Evolutionary conservation across 2,329 filamentous ascomycete genomes (phyloP).

Genomic region (Verticillium nonalfalfae): DNA sequence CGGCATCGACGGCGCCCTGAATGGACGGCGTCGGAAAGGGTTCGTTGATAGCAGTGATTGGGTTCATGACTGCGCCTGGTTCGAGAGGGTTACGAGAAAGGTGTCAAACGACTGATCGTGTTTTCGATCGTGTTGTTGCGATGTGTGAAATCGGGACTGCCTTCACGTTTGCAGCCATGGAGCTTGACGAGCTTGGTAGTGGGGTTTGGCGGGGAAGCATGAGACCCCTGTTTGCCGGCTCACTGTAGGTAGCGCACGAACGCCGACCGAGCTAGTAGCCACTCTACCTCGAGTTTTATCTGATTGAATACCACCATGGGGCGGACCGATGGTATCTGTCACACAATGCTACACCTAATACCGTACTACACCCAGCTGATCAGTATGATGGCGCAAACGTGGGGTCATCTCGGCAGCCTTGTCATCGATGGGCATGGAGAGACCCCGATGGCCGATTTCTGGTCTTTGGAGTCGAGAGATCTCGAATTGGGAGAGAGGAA

Average conservation of each 20-base stretch:
- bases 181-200: not conserved
- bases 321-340: no score
- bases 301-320: no score
- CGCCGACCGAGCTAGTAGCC: not conserved
- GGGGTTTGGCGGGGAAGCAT: not conserved
- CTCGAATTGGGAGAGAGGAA: no score
- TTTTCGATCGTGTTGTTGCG: slow-evolving; percentile 2
- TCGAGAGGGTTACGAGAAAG: not conserved
- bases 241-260: not conserved
- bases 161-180: not conserved
- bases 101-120: not conserved
- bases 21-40: slow-evolving; percentile 44
- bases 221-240: not conserved
- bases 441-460: no score
- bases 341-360: no score
- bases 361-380: no score
- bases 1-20: slow-evolving; percentile 32
- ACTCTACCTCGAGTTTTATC: no score
- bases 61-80: slow-evolving; percentile 23
- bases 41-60: slow-evolving; percentile 37
- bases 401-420: no score
- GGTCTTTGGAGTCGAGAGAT: no score
- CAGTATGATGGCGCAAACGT: no score
- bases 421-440: no score
- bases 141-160: not conserved